Evolutionary conservation across 192 early-diverging fungal genomes (phyloP).

Genomic region (Tieghemiomyces parasiticus): DNA sequence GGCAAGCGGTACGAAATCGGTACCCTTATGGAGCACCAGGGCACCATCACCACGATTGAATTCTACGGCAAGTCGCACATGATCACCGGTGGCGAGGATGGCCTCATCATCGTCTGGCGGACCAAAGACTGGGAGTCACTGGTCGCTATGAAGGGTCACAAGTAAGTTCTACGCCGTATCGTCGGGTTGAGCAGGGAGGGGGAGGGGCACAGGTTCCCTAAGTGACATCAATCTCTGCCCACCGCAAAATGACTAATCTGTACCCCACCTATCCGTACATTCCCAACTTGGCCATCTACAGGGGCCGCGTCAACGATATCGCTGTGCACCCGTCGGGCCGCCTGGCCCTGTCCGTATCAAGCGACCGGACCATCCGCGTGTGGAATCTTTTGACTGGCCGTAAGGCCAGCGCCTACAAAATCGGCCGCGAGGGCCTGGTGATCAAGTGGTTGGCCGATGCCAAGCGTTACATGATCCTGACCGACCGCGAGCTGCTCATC

Average conservation of each 20-base stretch:
- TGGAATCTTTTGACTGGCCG: constrained; percentile 68
- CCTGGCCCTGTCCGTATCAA: constrained; percentile 71
- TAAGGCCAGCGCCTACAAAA: constrained; percentile 39
- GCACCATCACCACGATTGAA: constrained; percentile 72
- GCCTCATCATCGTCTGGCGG: constrained; percentile 73
- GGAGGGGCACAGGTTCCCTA: neutral
- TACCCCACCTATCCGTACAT: too few relatives aligned
- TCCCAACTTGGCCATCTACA: too few relatives aligned
- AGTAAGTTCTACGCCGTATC: constrained; percentile 33
- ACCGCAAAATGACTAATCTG: too few relatives aligned
- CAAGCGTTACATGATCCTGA: constrained; percentile 38
- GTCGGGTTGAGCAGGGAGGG: too few relatives aligned
- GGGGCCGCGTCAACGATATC: constrained; percentile 56
- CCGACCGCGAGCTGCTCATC: constrained; percentile 32
- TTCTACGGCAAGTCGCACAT: constrained; percentile 76
- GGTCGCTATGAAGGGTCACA: constrained; percentile 71
- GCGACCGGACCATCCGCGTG: constrained; percentile 47
- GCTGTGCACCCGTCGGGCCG: constrained; percentile 94
- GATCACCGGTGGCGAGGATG: constrained; percentile 82
- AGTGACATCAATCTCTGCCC: too few relatives aligned
- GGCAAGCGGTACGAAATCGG: constrained; percentile 80
- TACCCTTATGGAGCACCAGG: constrained; percentile 78
- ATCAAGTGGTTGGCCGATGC: constrained; percentile 39
- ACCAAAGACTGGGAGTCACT: constrained; percentile 95
- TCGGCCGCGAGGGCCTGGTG: constrained; percentile 31